Conservation (phyloP, 164 flowering plant species). For the Hamamelis virginiana region DNA sequence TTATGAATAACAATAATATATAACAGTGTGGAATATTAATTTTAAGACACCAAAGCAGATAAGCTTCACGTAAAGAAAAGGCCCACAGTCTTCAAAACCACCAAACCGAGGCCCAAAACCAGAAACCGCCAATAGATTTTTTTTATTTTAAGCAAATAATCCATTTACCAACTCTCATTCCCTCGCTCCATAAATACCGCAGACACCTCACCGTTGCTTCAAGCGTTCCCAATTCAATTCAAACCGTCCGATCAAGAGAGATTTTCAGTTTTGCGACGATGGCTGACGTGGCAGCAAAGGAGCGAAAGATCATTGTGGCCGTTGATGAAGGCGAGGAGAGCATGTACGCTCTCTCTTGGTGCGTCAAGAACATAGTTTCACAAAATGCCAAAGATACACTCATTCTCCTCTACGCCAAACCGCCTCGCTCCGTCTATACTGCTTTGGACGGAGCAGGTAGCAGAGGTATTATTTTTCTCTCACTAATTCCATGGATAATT, state of each 20-base stretch:
- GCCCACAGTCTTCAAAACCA: no score
- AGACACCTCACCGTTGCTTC: no score
- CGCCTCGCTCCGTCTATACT: conserved; percentile 32
- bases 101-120: no score
- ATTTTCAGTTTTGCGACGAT: no score
- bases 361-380: conserved; percentile 40
- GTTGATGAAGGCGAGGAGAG: conserved; percentile 69
- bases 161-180: no score
- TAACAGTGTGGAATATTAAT: no score
- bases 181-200: no score
- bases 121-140: no score
- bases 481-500: background rate
- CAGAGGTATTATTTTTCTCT: background rate
- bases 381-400: conserved; percentile 38
- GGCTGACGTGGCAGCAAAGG: conserved; percentile 27
- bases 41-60: no score
- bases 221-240: background rate
- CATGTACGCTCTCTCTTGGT: conserved; percentile 58
- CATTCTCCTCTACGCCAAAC: conserved; percentile 47
- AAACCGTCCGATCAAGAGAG: conserved; percentile 12
- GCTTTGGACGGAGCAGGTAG: conserved; percentile 55
- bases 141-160: no score
- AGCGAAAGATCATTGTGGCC: conserved; percentile 51
- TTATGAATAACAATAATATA: no score
- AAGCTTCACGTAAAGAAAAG: no score